phyloP scores from a whole-genome alignment of 2,329 filamentous ascomycete species.

The Epichloe amarillans region DNA sequence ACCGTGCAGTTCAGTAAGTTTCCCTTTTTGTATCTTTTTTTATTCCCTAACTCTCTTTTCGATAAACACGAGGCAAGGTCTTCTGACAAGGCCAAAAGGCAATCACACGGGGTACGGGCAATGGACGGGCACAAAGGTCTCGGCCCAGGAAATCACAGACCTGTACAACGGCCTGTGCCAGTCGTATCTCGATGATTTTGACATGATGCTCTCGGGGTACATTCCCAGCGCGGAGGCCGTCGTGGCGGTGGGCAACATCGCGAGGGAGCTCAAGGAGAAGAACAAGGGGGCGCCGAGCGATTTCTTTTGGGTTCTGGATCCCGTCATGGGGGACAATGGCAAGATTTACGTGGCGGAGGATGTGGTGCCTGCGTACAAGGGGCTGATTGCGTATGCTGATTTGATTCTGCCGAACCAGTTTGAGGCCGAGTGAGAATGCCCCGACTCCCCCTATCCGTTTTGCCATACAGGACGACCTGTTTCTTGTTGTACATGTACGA shows the following conservation, averaged over 20 bases:
- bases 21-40: neutral
- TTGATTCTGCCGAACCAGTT: slow-evolving; percentile 94
- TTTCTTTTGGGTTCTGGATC: slow-evolving; percentile 96
- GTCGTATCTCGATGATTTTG: slow-evolving; percentile 76
- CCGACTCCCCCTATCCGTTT: neutral
- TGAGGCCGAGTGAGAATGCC: slow-evolving; percentile 66
- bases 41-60: slow-evolving; percentile 4
- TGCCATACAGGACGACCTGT: neutral
- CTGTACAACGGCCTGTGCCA: slow-evolving; percentile 76
- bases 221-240: slow-evolving; percentile 79
- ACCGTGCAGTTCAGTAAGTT: slow-evolving; percentile 91
- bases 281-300: slow-evolving; percentile 49
- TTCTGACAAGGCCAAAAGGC: slow-evolving; percentile 35
- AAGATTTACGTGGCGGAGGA: slow-evolving; percentile 82
- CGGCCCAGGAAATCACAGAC: slow-evolving; percentile 69
- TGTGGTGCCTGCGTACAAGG: slow-evolving; percentile 82
- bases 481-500: neutral
- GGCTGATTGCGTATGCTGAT: slow-evolving; percentile 67
- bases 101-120: slow-evolving; percentile 92
- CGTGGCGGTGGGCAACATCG: slow-evolving; percentile 72
- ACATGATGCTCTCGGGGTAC: slow-evolving; percentile 91
- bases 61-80: neutral
- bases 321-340: slow-evolving; percentile 96
- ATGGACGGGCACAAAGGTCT: slow-evolving; percentile 71
- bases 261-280: slow-evolving; percentile 60